phyloP scores from a whole-genome alignment of 331 rosid species.

The Cucumis variabilis region DNA sequence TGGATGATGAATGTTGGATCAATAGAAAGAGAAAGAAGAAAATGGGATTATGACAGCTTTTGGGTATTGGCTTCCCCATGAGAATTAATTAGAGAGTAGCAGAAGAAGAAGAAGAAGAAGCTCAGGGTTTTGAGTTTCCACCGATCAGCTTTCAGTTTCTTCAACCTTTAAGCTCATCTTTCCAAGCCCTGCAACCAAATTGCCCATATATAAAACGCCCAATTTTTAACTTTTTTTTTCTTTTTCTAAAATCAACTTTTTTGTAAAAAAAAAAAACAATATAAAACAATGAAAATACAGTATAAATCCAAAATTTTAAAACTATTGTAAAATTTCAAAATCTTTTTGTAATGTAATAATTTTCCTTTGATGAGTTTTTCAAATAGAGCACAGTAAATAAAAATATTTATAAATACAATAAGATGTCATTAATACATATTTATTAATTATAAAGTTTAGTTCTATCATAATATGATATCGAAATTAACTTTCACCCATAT shows the following conservation, averaged over 20 bases:
- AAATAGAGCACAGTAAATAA: too few species aligned
- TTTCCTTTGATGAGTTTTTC: too few species aligned
- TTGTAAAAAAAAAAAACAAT: neutral
- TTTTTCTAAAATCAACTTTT: neutral
- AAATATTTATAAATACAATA: too few species aligned
- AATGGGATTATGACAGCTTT: neutral
- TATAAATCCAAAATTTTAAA: too few species aligned
- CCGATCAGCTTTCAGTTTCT: constrained; percentile 20
- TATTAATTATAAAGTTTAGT: too few species aligned
- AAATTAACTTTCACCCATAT: too few species aligned
- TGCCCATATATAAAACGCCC: constrained; percentile 6
- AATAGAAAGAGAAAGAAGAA: constrained; percentile 34
- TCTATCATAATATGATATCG: too few species aligned
- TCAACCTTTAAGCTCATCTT: neutral
- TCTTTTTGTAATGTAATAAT: too few species aligned
- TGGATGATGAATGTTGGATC: constrained; percentile 30
- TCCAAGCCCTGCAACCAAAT: neutral
- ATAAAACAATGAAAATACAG: too few species aligned
- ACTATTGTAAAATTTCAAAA: too few species aligned
- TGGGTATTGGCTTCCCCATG: constrained; percentile 27
- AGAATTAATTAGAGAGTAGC: neutral
- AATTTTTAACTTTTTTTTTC: neutral
- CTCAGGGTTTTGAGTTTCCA: neutral
- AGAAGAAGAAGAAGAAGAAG: neutral
- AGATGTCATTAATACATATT: too few species aligned